Percentiles rank a stretch among this genome's conserved stretches.
phyloP scores from a whole-genome alignment of 2,329 filamentous ascomycete genomes.

The Aspergillus persii region DNA sequence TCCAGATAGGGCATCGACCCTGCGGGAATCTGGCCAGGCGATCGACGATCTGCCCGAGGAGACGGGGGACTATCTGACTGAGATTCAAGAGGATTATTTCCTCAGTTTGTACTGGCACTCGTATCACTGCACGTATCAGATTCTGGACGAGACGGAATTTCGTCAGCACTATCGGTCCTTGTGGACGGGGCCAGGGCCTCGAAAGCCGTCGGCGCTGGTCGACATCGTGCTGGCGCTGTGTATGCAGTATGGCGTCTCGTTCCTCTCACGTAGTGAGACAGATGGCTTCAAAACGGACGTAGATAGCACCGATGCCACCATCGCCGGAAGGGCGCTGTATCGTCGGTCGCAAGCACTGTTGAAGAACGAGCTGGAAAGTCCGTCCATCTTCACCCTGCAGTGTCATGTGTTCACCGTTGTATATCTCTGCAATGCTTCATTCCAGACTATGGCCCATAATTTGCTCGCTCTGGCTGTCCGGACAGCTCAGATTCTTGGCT shows the following conservation, averaged over 20 bases:
- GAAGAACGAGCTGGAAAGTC: not conserved
- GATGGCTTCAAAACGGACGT: conserved; percentile 12
- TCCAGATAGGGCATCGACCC: not conserved
- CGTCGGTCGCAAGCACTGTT: not conserved
- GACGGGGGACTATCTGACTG: conserved; percentile 5
- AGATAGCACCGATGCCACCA: conserved; percentile 2
- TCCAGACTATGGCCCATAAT: not conserved
- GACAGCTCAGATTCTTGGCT: conserved; percentile 50
- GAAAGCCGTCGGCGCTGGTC: conserved; percentile 17
- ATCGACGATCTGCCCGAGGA: not conserved
- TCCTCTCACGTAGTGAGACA: conserved; percentile 7
- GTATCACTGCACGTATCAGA: conserved; percentile 16
- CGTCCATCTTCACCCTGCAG: not conserved
- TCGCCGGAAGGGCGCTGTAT: not conserved
- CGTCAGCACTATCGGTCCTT: conserved; percentile 19
- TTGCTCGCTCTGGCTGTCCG: not conserved
- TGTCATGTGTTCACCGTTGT: not conserved
- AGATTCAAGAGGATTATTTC: conserved; percentile 22
- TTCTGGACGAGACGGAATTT: conserved; percentile 21
- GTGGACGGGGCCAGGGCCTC: conserved; percentile 8
- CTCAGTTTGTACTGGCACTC: conserved; percentile 20
- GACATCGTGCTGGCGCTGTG: conserved; percentile 22
- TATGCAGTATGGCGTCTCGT: conserved; percentile 19
- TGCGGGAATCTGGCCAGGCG: too few species aligned
- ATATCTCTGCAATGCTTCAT: not conserved